phyloP scores from a whole-genome alignment of 257 asterid species.

The Solanum gandarillasii region DNA sequence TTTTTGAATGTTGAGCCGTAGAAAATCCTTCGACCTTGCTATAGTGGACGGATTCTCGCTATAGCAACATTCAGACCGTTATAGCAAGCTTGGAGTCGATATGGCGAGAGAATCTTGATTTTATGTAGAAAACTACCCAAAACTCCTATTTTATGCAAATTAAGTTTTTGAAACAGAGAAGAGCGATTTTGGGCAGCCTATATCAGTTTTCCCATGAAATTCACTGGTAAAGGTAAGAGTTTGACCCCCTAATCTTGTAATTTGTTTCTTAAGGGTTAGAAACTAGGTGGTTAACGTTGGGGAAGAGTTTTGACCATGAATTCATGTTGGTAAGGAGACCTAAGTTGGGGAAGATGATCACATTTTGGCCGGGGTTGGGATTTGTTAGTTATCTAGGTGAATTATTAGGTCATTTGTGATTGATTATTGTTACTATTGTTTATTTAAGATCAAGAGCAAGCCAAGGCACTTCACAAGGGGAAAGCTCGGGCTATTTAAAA shows the following conservation, averaged over 20 bases:
- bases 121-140: background rate
- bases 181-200: background rate
- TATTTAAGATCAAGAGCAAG: background rate
- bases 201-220: background rate
- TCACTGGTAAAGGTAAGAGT: background rate
- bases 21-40: too few species aligned
- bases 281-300: background rate
- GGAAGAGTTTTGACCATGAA: background rate
- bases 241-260: background rate
- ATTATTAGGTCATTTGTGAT: background rate
- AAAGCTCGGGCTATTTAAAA: background rate
- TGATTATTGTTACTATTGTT: too few species aligned
- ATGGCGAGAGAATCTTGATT: background rate
- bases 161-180: background rate
- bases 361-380: background rate
- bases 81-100: background rate
- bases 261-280: background rate
- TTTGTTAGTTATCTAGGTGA: background rate
- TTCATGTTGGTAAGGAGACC: background rate
- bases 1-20: background rate
- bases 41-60: background rate
- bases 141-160: background rate
- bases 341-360: background rate
- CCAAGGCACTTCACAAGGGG: background rate
- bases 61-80: fast-evolving